Conservation (phyloP, 2,329 filamentous ascomycete species). For the Neopestalotiopsis clavispora region DNA sequence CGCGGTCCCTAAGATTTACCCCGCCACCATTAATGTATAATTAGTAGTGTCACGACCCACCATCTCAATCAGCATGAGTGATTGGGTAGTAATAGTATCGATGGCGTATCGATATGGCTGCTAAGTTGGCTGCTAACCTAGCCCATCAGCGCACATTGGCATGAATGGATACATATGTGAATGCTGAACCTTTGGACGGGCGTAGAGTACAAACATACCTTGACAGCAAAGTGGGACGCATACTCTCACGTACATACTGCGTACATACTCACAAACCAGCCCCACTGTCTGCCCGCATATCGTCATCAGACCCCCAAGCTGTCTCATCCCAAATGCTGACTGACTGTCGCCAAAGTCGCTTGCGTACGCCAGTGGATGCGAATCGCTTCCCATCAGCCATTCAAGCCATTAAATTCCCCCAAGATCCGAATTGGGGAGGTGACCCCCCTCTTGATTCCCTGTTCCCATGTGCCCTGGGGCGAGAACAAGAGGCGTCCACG, state of each 20-base stretch:
- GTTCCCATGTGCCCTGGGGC: background rate
- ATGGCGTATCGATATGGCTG: background rate
- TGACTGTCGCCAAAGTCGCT: conserved; percentile 9
- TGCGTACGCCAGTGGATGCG: background rate
- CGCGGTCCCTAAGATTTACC: background rate
- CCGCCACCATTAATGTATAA: background rate
- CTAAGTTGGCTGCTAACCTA: no score
- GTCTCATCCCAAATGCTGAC: background rate
- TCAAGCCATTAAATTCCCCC: no score
- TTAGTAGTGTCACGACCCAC: background rate
- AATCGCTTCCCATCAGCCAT: background rate
- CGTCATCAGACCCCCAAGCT: conserved; percentile 6
- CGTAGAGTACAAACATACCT: no score
- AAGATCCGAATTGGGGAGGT: conserved; percentile 8
- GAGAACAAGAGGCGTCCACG: background rate
- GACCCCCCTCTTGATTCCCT: background rate
- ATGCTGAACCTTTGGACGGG: no score
- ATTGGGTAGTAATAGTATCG: background rate
- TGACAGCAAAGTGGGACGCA: no score
- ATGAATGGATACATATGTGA: background rate
- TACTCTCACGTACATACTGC: no score
- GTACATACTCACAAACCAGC: background rate
- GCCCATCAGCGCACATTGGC: background rate
- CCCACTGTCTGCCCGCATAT: background rate
- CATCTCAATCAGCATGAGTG: background rate